A percentile compares a stretch with the other conserved stretches of the same genome.
Evolutionary conservation across 2,329 filamentous ascomycete genomes (phyloP).

Genomic region (Xylariales sp.): DNA sequence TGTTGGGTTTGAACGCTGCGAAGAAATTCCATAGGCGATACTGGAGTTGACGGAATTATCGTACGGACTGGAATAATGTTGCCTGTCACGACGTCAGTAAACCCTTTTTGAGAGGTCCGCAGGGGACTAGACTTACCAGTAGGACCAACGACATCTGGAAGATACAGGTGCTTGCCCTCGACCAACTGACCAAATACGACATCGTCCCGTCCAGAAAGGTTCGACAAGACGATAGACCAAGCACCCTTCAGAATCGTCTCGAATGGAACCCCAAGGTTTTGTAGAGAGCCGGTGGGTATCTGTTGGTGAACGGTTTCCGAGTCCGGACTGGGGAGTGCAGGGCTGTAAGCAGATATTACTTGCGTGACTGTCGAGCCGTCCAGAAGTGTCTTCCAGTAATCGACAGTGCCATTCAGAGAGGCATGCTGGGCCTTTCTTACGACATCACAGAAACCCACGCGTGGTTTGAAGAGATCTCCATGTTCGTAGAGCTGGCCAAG

Average conservation of each 20-base stretch:
- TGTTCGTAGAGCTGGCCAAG: slow-evolving; percentile 41
- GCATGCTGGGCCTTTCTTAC: slow-evolving; percentile 34
- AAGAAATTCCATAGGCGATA: slow-evolving; percentile 45
- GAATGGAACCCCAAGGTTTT: slow-evolving; percentile 41
- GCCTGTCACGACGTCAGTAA: slow-evolving; percentile 12
- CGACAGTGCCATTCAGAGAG: slow-evolving; percentile 32
- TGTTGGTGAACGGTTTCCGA: slow-evolving; percentile 36
- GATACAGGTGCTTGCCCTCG: slow-evolving; percentile 39
- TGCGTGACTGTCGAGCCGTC: slow-evolving; percentile 43
- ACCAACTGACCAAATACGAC: slow-evolving; percentile 53
- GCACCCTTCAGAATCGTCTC: slow-evolving; percentile 53
- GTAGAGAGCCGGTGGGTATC: slow-evolving; percentile 35
- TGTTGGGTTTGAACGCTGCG: slow-evolving; percentile 45
- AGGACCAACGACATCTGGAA: slow-evolving; percentile 43
- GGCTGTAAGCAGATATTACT: slow-evolving; percentile 37
- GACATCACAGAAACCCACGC: slow-evolving; percentile 45
- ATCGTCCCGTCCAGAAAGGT: slow-evolving; percentile 42
- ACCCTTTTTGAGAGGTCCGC: no score
- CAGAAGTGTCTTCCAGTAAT: slow-evolving; percentile 42
- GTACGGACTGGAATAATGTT: slow-evolving; percentile 47
- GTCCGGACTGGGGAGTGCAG: slow-evolving; percentile 31
- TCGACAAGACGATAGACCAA: slow-evolving; percentile 52
- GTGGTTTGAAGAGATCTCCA: slow-evolving; percentile 25
- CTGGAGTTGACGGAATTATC: slow-evolving; percentile 36
- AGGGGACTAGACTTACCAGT: slow-evolving; percentile 20